Evolutionary conservation across 371 early-diverging fungal genomes (phyloP).

Genomic region (Mucor plumbeus): DNA sequence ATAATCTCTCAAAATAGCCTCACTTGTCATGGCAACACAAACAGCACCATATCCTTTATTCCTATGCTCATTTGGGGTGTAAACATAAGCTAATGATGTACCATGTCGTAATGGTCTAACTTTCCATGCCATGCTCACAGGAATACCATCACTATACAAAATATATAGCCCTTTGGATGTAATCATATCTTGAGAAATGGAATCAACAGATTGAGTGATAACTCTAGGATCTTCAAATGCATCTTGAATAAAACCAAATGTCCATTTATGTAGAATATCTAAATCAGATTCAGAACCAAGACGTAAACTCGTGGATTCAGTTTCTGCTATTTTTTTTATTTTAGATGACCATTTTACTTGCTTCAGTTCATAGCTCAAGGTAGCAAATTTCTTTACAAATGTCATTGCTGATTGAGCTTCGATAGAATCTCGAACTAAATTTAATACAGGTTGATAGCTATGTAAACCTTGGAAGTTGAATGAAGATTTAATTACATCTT

Average conservation of each 20-base stretch:
- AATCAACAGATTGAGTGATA: not conserved
- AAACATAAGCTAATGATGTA: slow-evolving; percentile 20
- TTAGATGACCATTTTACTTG: not conserved
- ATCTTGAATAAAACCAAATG: not conserved
- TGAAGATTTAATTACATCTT: not conserved
- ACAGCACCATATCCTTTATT: slow-evolving; percentile 17
- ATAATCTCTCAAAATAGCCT: slow-evolving; percentile 12
- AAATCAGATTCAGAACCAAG: not conserved
- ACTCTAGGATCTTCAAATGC: not conserved
- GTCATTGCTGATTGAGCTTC: not conserved
- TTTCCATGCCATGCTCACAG: slow-evolving; percentile 30
- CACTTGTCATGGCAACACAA: slow-evolving; percentile 17
- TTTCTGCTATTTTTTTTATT: not conserved
- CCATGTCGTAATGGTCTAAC: slow-evolving; percentile 19
- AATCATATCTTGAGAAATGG: not conserved
- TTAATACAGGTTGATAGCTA: slow-evolving; percentile 6
- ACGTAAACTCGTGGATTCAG: not conserved
- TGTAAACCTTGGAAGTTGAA: not conserved
- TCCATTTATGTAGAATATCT: not conserved
- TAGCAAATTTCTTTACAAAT: not conserved
- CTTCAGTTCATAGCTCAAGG: not conserved
- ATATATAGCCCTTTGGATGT: not conserved
- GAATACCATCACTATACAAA: not conserved
- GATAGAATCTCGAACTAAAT: not conserved
- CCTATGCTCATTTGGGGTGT: slow-evolving; percentile 15